phyloP scores from a whole-genome alignment of 306 rosid species.

The Pueraria montana region DNA sequence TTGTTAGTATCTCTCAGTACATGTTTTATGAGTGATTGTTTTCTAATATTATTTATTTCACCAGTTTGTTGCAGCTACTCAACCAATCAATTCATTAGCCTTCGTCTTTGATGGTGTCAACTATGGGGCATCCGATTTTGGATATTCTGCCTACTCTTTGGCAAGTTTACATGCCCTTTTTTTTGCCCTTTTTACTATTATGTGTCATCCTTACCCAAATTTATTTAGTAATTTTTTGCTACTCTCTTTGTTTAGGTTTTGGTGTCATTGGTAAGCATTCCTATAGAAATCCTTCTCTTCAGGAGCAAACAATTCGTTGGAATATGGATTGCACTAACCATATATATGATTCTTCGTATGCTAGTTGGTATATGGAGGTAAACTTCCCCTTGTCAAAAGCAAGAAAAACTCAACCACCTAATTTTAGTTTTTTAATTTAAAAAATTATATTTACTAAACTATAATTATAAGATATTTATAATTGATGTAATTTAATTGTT shows the following conservation, averaged over 20 bases:
- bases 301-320: slow-evolving; percentile 73
- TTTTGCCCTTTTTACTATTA: background rate
- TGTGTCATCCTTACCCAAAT: background rate
- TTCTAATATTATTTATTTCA: slow-evolving; percentile 7
- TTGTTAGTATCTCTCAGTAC: background rate
- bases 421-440: no score
- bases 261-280: slow-evolving; percentile 72
- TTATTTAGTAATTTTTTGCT: background rate
- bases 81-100: slow-evolving; percentile 87
- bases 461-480: background rate
- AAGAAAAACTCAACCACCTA: no score
- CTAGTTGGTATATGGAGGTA: slow-evolving; percentile 93
- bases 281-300: slow-evolving; percentile 61
- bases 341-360: slow-evolving; percentile 81
- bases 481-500: background rate
- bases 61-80: slow-evolving; percentile 94
- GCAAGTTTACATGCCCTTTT: slow-evolving; percentile 45
- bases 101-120: slow-evolving; percentile 95
- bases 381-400: background rate
- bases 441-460: background rate
- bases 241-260: slow-evolving; percentile 57
- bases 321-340: slow-evolving; percentile 86
- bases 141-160: slow-evolving; percentile 86
- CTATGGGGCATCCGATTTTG: slow-evolving; percentile 96
- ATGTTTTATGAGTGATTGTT: background rate